Percentiles rank a stretch among this genome's conserved stretches.
Evolutionary conservation across 1,284 basidiomycete genomes (phyloP).

Genomic region (Albatrellus sp.): DNA sequence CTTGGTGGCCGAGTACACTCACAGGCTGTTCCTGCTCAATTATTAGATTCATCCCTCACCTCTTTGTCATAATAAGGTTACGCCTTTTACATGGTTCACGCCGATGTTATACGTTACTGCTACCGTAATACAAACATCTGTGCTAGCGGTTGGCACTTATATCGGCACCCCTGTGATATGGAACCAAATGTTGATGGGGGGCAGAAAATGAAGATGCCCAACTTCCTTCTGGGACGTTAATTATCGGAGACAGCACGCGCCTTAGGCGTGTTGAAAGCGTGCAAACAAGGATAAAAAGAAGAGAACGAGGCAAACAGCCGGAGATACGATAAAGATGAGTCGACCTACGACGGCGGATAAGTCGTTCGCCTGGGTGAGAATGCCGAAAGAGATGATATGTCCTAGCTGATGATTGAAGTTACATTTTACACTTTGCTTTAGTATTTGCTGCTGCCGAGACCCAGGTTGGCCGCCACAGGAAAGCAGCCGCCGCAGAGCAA

Average conservation of each 20-base stretch:
- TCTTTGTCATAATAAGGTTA: too few relatives aligned
- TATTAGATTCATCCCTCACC: too few relatives aligned
- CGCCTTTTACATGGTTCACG: too few relatives aligned
- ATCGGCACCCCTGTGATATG: not conserved
- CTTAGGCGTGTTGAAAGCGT: not conserved
- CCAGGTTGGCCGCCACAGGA: conserved; percentile 16
- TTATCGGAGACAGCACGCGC: not conserved
- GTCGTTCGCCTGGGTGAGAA: conserved; percentile 12
- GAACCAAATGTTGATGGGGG: not conserved
- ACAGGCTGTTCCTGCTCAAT: too few relatives aligned
- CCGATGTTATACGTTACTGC: too few relatives aligned
- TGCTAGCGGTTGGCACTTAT: not conserved
- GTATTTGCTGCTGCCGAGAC: conserved; percentile 18
- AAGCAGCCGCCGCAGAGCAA: conserved; percentile 17
- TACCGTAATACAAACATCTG: not conserved
- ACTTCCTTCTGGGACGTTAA: not conserved
- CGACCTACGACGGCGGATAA: not conserved
- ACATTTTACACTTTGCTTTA: conserved; percentile 6
- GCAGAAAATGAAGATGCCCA: not conserved
- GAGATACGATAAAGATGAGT: not conserved
- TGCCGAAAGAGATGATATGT: not conserved
- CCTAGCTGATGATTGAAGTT: not conserved
- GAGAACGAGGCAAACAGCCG: not conserved
- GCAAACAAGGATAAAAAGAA: not conserved
- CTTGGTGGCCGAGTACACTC: too few relatives aligned